Conservation (phyloP, 306 rosid species). For the Rosa rugosa region DNA sequence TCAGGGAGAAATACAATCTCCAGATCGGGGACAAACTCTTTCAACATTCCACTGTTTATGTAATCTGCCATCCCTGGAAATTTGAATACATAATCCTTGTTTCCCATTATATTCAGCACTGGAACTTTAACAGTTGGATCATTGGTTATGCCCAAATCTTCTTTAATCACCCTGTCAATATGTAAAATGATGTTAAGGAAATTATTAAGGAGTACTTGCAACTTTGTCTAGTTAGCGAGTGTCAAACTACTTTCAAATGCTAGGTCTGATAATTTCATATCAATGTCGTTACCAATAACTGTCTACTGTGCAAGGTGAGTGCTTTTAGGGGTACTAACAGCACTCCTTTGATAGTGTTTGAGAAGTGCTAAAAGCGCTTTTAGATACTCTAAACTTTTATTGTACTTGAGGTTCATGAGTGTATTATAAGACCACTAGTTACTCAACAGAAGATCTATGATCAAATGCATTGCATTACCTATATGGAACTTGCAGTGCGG, state of each 20-base stretch:
- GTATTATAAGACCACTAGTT: not conserved
- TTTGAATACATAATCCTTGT: slow-evolving; percentile 50
- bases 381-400: not conserved
- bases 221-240: not conserved
- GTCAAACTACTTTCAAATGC: not conserved
- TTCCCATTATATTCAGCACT: slow-evolving; percentile 49
- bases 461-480: slow-evolving; percentile 22
- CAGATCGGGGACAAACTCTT: slow-evolving; percentile 49
- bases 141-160: slow-evolving; percentile 22
- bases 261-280: not conserved
- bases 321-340: not conserved
- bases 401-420: not conserved
- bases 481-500: slow-evolving; percentile 63
- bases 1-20: slow-evolving; percentile 43
- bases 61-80: slow-evolving; percentile 53
- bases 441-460: not conserved
- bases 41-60: slow-evolving; percentile 42
- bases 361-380: not conserved
- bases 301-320: not conserved
- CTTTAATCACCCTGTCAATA: not conserved
- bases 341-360: not conserved
- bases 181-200: not conserved
- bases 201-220: not conserved
- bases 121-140: slow-evolving; percentile 51
- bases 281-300: not conserved